phyloP scores from a whole-genome alignment of 2,329 filamentous ascomycete genomes.

The Raffaelea ambrosiae region DNA sequence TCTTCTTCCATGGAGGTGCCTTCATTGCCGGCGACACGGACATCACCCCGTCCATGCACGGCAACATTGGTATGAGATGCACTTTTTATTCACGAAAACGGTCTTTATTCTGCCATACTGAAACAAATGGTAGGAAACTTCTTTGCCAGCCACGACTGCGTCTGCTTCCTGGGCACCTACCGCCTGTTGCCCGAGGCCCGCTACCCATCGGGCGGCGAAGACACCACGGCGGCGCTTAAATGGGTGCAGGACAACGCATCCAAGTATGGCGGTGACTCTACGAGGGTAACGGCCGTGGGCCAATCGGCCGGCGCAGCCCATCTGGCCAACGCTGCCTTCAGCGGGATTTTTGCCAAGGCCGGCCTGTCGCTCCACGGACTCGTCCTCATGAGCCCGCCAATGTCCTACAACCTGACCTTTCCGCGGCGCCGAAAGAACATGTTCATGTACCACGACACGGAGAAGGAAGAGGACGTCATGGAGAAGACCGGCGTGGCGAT shows the following conservation, averaged over 20 bases:
- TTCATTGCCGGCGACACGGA: slow-evolving; percentile 13
- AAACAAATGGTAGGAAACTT: slow-evolving; percentile 16
- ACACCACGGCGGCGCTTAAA: slow-evolving; percentile 8
- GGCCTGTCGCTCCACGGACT: neutral
- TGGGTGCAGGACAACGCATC: slow-evolving; percentile 13
- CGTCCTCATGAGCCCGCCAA: slow-evolving; percentile 11
- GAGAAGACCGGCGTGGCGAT: neutral
- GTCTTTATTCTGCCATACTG: too few species aligned
- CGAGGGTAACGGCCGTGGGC: slow-evolving; percentile 8
- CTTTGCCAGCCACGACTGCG: slow-evolving; percentile 16
- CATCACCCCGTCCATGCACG: neutral
- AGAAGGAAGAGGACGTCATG: neutral
- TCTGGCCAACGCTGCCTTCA: slow-evolving; percentile 10
- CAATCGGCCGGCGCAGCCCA: slow-evolving; percentile 12
- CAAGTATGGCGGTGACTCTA: slow-evolving; percentile 11
- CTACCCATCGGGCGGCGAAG: slow-evolving; percentile 12
- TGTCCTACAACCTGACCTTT: slow-evolving; percentile 3
- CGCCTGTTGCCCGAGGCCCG: slow-evolving; percentile 7
- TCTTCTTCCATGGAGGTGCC: slow-evolving; percentile 16
- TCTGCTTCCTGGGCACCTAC: slow-evolving; percentile 18
- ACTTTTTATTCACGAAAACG: too few species aligned
- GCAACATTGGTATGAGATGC: neutral
- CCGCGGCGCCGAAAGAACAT: neutral
- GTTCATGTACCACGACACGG: neutral
- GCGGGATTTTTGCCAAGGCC: slow-evolving; percentile 10